Percentiles rank a stretch among this genome's conserved stretches.
Evolutionary conservation across 176 grass and related monocot species (phyloP).

Genomic region (Bolboschoenus planiculmis): DNA sequence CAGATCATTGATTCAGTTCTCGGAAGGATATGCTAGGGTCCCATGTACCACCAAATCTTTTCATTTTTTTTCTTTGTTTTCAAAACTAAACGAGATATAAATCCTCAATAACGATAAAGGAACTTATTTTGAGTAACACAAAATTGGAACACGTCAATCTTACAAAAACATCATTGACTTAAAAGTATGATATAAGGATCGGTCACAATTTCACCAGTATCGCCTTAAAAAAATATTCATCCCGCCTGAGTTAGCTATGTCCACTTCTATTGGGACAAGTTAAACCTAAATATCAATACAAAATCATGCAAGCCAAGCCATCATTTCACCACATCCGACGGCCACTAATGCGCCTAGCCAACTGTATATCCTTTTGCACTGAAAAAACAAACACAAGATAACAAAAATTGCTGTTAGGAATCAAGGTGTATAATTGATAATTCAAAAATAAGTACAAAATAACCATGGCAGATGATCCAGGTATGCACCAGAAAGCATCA

Average conservation of each 20-base stretch:
- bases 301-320: neutral
- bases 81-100: too few relatives aligned
- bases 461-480: neutral
- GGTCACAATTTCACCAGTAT: neutral
- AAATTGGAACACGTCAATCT: too few relatives aligned
- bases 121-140: too few relatives aligned
- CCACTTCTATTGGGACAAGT: neutral
- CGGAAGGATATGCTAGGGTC: too few relatives aligned
- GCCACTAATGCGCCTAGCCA: constrained; percentile 71
- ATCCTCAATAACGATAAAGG: too few relatives aligned
- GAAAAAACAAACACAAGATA: neutral
- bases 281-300: neutral
- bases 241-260: neutral
- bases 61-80: too few relatives aligned
- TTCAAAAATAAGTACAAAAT: neutral
- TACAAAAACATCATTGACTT: too few relatives aligned
- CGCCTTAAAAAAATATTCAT: neutral
- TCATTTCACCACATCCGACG: constrained; percentile 32
- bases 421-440: neutral
- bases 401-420: neutral
- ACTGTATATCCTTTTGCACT: constrained; percentile 93
- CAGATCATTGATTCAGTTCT: too few relatives aligned
- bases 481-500: neutral
- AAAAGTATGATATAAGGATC: neutral
- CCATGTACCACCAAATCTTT: too few relatives aligned